Conservation (phyloP, 176 grass and related monocot genomes). For the Juncus inflexus region DNA sequence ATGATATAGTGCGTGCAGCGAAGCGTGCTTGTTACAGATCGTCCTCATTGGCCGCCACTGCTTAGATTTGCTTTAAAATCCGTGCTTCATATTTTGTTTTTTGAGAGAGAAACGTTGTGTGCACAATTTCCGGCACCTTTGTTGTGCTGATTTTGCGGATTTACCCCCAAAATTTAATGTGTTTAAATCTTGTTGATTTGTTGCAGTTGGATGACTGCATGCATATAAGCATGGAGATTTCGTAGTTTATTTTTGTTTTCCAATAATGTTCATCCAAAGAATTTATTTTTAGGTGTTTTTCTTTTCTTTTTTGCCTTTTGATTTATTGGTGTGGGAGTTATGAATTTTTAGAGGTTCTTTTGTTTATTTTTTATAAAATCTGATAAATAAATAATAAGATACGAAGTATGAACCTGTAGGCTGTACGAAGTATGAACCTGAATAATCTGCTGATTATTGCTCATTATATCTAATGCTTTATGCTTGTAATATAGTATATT, state of each 20-base stretch:
- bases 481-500: too few relatives aligned
- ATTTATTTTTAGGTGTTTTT: too few relatives aligned
- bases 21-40: conserved; percentile 85
- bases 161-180: conserved; percentile 1
- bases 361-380: too few relatives aligned
- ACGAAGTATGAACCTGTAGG: too few relatives aligned
- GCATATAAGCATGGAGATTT: background rate
- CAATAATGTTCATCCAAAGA: background rate
- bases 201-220: conserved; percentile 35
- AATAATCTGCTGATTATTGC: too few relatives aligned
- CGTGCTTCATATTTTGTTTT: background rate
- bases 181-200: conserved; percentile 25
- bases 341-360: too few relatives aligned
- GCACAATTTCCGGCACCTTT: conserved; percentile 1
- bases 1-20: conserved; percentile 84
- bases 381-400: too few relatives aligned
- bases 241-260: background rate
- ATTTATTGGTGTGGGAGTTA: too few relatives aligned
- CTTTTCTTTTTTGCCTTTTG: too few relatives aligned
- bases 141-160: conserved; percentile 16
- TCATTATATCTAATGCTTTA: too few relatives aligned
- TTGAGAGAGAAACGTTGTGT: conserved; percentile 19
- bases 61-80: conserved; percentile 32
- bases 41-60: conserved; percentile 62
- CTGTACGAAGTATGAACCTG: too few relatives aligned